Percentiles rank a stretch among this genome's conserved stretches.
phyloP scores from a whole-genome alignment of 257 asterid species.

The Leonotis leonurus region DNA sequence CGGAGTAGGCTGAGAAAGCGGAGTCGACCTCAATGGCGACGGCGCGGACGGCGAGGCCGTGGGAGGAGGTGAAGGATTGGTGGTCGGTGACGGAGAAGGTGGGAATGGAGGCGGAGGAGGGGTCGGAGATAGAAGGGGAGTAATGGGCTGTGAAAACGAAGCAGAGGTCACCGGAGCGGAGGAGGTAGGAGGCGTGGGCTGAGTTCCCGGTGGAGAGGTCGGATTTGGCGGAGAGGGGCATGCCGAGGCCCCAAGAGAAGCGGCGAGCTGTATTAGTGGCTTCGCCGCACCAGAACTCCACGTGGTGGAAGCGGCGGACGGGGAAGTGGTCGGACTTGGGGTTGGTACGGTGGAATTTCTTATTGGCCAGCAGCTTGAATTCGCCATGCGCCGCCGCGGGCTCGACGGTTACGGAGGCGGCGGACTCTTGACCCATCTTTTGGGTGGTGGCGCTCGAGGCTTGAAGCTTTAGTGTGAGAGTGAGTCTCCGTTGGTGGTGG shows the following conservation, averaged over 20 bases:
- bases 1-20: constrained; percentile 48
- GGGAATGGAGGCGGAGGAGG: constrained; percentile 57
- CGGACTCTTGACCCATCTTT: constrained; percentile 26
- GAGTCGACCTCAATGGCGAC: constrained; percentile 58
- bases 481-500: not conserved
- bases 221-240: constrained; percentile 70
- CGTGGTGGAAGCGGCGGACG: constrained; percentile 69
- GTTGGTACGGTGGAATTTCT: constrained; percentile 46
- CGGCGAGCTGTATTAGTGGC: constrained; percentile 72
- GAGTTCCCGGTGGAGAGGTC: constrained; percentile 91
- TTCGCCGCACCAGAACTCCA: constrained; percentile 88
- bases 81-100: constrained; percentile 44
- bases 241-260: constrained; percentile 87
- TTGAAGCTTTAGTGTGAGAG: not conserved
- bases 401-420: constrained; percentile 16
- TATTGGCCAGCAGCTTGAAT: constrained; percentile 55
- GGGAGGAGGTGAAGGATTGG: constrained; percentile 44
- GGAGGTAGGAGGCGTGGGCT: constrained; percentile 76
- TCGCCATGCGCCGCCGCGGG: constrained; percentile 6
- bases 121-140: constrained; percentile 41
- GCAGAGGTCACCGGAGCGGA: constrained; percentile 61
- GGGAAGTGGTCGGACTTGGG: constrained; percentile 60
- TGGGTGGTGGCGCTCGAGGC: not conserved
- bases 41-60: constrained; percentile 83
- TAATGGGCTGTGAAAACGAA: constrained; percentile 85